phyloP scores from a whole-genome alignment of 768 basidiomycete genomes.

The Suillus tomentosus region DNA sequence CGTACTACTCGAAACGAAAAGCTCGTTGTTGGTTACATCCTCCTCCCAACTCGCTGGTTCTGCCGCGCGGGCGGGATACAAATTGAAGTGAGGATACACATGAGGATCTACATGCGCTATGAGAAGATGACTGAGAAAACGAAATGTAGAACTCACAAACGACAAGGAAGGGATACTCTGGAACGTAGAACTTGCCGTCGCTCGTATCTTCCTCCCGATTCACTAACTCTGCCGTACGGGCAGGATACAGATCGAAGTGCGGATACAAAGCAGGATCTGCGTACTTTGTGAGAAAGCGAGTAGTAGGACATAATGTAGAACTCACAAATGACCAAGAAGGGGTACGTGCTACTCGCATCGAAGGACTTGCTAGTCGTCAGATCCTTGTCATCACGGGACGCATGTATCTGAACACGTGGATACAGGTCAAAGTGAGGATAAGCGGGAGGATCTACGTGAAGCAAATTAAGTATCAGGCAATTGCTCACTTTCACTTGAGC shows the following conservation, averaged over 20 bases:
- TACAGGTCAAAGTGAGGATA: conserved; percentile 39
- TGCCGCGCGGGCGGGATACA: conserved; percentile 29
- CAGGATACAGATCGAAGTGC: conserved; percentile 31
- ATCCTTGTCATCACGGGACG: background rate
- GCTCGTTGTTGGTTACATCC: background rate
- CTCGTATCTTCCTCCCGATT: background rate
- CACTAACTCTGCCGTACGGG: conserved; percentile 18
- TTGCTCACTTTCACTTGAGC: background rate
- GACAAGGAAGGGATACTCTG: conserved; percentile 17
- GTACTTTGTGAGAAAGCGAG: background rate
- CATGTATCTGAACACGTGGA: conserved; percentile 18
- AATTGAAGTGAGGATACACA: conserved; percentile 34
- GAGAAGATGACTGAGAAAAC: background rate
- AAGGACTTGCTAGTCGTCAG: background rate
- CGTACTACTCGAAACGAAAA: background rate
- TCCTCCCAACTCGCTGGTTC: background rate
- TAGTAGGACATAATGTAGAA: background rate
- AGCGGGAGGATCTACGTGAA: conserved; percentile 18
- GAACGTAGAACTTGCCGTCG: background rate
- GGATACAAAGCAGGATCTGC: conserved; percentile 30
- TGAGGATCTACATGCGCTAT: conserved; percentile 18
- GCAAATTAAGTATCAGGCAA: background rate
- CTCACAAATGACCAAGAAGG: conserved; percentile 20
- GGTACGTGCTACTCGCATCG: conserved; percentile 16
- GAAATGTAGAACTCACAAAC: conserved; percentile 15